Evolutionary conservation across 1,284 basidiomycete genomes (phyloP), one percentile per base, ranked within the genome.

Genomic region (Cystobasidiaceae sp.): DNA sequence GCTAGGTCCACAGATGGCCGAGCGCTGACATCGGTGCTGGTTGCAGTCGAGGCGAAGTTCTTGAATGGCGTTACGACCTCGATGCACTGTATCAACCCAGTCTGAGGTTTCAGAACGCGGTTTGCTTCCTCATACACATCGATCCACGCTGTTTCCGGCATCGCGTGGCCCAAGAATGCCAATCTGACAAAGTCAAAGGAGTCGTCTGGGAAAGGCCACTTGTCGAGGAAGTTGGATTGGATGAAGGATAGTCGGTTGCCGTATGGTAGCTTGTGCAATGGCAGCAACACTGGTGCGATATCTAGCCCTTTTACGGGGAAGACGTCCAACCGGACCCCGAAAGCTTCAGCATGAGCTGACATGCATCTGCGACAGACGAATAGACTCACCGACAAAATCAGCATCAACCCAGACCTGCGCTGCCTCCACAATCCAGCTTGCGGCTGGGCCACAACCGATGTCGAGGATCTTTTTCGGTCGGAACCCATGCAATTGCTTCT

Each of bases 141-240:
- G 9, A 46, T 27, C 61, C 61, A 64, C 4, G 43, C n/a, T 5
- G 41, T 19, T 48, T 64, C 61, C 33, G 61, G 61, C 8, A 64
- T 44, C 11, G 39, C 51, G 7, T 15, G 21, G 7, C 61, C 61
- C 3, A 48, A 23, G 37, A 44, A 33, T 13, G 43, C 39, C 5
- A 64, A 28, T 17, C 61, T 23, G 19, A 64, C 52, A 21, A 64
- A 49, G n/a, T 64, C 61, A 39, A 64, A 64, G n/a, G 9, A 28
- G 3, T 45, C 52, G 30, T 64, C 49, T 55, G 34, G 43, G 43
- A 64, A 55, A 11, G 51, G 61, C 61, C 61, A 56, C 17, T 30
- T 15, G n/a, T 64, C 51, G 15, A 64, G 51, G 27, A 64, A 64
- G 27, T 64, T 56, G 30, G 27, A 25, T 34, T 64, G 51, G 4